Evolutionary conservation across 2,329 filamentous ascomycete species (phyloP).

Genomic region (Nemania abortiva): DNA sequence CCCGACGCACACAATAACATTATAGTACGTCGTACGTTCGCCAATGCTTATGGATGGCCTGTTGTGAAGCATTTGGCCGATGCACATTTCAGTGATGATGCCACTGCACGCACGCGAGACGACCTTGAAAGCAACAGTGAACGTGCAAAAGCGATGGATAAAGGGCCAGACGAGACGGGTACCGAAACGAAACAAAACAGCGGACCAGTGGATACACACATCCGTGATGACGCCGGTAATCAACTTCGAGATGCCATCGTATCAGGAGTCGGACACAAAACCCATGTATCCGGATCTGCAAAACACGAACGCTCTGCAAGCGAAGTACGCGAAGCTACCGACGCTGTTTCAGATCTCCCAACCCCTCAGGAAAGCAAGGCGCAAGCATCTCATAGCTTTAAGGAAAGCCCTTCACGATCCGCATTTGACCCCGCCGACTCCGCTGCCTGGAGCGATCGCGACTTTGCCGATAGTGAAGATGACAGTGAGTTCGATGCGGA

Average conservation of each 20-base stretch:
- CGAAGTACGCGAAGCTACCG: conserved; percentile 57
- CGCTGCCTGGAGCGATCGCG: conserved; percentile 73
- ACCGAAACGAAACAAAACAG: conserved; percentile 62
- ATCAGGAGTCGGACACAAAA: neutral
- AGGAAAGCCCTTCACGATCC: conserved; percentile 46
- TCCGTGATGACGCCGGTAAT: neutral
- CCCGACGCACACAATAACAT: conserved; percentile 99
- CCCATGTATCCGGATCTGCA: neutral
- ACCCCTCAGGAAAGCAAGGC: conserved; percentile 41
- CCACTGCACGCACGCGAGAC: conserved; percentile 73
- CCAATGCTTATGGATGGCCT: conserved; percentile 97
- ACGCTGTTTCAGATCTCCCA: conserved; percentile 62
- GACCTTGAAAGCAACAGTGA: conserved; percentile 76
- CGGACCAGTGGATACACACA: conserved; percentile 46
- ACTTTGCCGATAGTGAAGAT: conserved; percentile 68
- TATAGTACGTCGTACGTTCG: conserved; percentile 94
- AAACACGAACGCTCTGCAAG: conserved; percentile 45
- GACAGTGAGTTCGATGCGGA: conserved; percentile 57
- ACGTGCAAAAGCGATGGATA: conserved; percentile 71
- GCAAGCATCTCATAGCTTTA: conserved; percentile 42
- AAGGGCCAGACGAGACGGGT: conserved; percentile 71
- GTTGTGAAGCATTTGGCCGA: conserved; percentile 95
- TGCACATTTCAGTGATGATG: conserved; percentile 88
- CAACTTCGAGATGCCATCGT: conserved; percentile 6
- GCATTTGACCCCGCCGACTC: conserved; percentile 61